Conservation (phyloP, 345 rosid genomes). For the Lagerstroemia speciosa region DNA sequence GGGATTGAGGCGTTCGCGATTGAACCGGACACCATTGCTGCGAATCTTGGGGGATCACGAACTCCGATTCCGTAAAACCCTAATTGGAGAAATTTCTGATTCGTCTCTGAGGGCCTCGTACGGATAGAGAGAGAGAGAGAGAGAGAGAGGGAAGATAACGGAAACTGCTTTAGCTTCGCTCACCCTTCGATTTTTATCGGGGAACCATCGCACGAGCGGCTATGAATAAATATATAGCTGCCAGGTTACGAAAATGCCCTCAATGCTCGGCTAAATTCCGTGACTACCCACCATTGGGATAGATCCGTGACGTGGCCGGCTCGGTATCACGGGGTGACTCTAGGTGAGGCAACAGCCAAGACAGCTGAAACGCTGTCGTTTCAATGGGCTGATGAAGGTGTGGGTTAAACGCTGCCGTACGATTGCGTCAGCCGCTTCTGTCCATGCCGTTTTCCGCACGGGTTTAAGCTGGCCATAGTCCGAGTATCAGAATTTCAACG, state of each 20-base stretch:
- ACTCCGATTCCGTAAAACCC: conserved; percentile 36
- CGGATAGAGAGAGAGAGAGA: conserved; percentile 17
- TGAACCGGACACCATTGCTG: conserved; percentile 61
- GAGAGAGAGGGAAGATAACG: conserved; percentile 46
- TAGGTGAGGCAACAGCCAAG: no score
- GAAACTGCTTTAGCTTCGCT: conserved; percentile 33
- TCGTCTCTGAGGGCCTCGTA: neutral
- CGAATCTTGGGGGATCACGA: neutral
- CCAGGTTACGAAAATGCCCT: neutral
- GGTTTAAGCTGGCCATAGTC: no score
- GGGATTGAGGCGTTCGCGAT: conserved; percentile 44
- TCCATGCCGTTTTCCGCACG: neutral
- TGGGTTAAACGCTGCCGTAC: neutral
- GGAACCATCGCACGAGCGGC: neutral
- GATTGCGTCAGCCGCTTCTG: no score
- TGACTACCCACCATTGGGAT: neutral
- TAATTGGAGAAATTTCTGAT: conserved; percentile 13
- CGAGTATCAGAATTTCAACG: no score
- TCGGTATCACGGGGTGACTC: neutral
- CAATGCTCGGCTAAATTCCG: neutral
- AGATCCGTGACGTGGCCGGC: conserved; percentile 6
- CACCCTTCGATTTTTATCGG: neutral
- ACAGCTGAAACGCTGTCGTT: neutral
- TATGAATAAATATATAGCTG: neutral
- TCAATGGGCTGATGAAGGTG: no score